Evolutionary conservation across 163 green algal species (phyloP).

Genomic region (Chlamydomonas reinhardtii): DNA sequence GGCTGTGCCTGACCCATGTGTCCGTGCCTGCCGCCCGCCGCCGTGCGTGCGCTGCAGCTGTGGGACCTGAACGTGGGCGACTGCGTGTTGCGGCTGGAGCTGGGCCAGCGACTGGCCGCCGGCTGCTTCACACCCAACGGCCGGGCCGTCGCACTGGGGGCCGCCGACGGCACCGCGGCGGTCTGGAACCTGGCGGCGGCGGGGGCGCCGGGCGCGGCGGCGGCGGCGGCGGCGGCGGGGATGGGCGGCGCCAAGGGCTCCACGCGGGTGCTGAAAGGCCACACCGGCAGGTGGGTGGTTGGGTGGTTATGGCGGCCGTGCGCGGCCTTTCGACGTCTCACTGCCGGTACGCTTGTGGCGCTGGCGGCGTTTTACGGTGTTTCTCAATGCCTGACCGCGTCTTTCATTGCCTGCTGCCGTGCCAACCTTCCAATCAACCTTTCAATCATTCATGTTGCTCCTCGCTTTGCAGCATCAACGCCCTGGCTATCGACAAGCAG

Average conservation of each 20-base stretch:
- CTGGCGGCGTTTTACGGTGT: no score
- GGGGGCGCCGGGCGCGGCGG: neutral
- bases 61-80: slow-evolving; percentile 92
- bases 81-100: slow-evolving; percentile 81
- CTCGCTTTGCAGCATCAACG: slow-evolving; percentile 58
- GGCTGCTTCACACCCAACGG: slow-evolving; percentile 73
- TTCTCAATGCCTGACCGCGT: no score
- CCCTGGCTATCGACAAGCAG: slow-evolving; percentile 62
- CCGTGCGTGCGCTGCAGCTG: no score
- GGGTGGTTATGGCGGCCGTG: no score
- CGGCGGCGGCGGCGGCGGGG: no score
- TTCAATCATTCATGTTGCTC: no score
- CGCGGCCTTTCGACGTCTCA: neutral
- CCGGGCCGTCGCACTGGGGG: slow-evolving; percentile 66
- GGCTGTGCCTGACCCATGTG: no score
- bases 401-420: no score
- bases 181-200: slow-evolving; percentile 78
- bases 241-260: neutral
- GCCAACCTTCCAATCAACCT: no score
- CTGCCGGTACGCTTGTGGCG: no score
- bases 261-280: slow-evolving; percentile 48
- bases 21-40: no score
- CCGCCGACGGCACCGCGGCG: slow-evolving; percentile 72
- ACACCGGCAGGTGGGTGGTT: slow-evolving; percentile 51
- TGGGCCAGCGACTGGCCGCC: slow-evolving; percentile 81